Conservation (phyloP, 2,329 filamentous ascomycete species). For the Pseudogymnoascus sp. region DNA sequence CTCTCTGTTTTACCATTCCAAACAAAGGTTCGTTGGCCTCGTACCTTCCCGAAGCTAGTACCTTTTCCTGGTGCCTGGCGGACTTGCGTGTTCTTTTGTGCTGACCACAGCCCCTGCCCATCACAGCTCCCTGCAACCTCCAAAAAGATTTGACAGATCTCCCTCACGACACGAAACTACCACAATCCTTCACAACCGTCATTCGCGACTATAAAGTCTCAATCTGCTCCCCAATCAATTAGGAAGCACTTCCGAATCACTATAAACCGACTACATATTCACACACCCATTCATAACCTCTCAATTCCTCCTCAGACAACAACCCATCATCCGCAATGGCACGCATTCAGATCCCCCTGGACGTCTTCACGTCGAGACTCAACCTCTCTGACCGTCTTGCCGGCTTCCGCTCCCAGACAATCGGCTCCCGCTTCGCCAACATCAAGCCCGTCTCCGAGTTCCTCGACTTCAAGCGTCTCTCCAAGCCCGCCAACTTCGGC, state of each 20-base stretch:
- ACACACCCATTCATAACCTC: too few species aligned
- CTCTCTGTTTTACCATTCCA: background rate
- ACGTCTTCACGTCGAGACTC: slow-evolving; percentile 83
- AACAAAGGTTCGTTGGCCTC: background rate
- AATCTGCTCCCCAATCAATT: background rate
- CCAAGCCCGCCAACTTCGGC: slow-evolving; percentile 84
- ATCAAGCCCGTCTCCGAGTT: slow-evolving; percentile 88
- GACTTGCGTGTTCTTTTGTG: background rate
- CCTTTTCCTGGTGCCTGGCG: background rate
- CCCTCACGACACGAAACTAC: background rate
- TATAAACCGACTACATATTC: background rate
- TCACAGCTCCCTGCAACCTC: background rate
- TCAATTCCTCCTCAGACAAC: background rate
- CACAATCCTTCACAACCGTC: background rate
- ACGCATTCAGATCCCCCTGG: slow-evolving; percentile 86
- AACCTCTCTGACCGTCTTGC: slow-evolving; percentile 81
- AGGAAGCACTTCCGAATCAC: background rate
- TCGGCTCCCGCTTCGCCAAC: slow-evolving; percentile 82
- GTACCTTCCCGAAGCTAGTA: background rate
- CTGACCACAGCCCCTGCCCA: background rate
- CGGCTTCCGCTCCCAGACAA: slow-evolving; percentile 68
- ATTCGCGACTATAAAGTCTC: background rate
- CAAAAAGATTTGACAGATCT: slow-evolving; percentile 3
- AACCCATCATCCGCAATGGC: slow-evolving; percentile 52
- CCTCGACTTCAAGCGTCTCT: slow-evolving; percentile 89